Evolutionary conservation across 2,329 filamentous ascomycete genomes (phyloP), one percentile per base, ranked within the genome.

Genomic region (Stemphylium vesicarium): DNA sequence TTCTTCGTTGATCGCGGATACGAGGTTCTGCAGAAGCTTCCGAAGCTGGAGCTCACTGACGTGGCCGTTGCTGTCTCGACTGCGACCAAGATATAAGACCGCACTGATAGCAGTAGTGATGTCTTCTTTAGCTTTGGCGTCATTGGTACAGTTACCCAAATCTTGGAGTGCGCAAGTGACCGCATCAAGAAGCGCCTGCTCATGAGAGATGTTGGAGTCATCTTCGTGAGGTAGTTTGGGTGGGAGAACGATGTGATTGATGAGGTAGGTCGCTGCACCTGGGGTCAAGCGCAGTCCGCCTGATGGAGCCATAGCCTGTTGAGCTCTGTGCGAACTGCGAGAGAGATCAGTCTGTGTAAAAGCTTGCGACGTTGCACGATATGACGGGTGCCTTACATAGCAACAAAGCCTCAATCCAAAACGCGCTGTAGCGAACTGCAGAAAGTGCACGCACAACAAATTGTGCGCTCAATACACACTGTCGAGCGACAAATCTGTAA

Each of bases 101-200:
- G 38, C 5, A 6, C 7, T 4, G 5, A 40, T 40, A 40, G 38
- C 40, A 13, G 54, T 54, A 20, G 38, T 16, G 16, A 42, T 18
- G 11, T 63, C 37, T 4, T 11, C 24, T 4, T 45, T 44, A 0
- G 35, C 26, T 3, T 55, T 20, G 11, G 22, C 20, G 2, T 22
- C 39, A 18, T 38, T 37, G 2, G 50, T 12, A 44, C 10, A 26
- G 16, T 24, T 24, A 22, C 31, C 40, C 3, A 66, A 46, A 4
- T 55, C 36, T 24, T 47, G 43, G 2, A 68, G 53, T 16, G 57
- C 57, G 5, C 44, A 15, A 2, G 58, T 26, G 7, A 57, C 60
- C 1, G 29, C 42, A 0, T 57, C 36, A 8, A 70, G 39, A 1
- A 70, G 55, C 2, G 20, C 36, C 1, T n/a, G 29, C 33, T 67